A percentile compares a stretch with the other conserved stretches of the same genome.
Evolutionary conservation across 257 asterid genomes (phyloP).

Genomic region (Plantago major): DNA sequence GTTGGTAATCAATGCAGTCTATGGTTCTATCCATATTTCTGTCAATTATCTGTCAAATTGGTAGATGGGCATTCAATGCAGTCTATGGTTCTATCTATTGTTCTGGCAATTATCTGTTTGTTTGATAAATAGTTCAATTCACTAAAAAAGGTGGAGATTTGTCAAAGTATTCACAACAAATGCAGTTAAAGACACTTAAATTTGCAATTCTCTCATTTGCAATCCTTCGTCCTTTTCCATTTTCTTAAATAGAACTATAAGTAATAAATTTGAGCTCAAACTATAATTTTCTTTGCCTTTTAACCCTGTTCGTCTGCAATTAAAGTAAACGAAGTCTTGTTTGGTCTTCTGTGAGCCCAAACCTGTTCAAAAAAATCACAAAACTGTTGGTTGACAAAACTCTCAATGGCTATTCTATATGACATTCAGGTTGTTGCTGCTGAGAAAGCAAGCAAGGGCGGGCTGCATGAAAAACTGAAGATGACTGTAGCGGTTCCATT

Average conservation of each 20-base stretch:
- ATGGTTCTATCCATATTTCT: background rate
- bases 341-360: no score
- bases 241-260: background rate
- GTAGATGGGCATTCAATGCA: background rate
- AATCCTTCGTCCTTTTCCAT: background rate
- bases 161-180: background rate
- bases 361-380: no score
- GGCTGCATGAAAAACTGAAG: slow-evolving; percentile 79
- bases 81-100: background rate
- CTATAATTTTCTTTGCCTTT: background rate
- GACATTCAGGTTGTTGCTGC: slow-evolving; percentile 70
- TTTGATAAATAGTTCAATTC: slow-evolving; percentile 3
- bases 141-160: background rate
- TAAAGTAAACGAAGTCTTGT: no score
- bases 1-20: no score
- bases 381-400: no score
- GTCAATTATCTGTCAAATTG: background rate
- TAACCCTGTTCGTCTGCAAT: background rate
- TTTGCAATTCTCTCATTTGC: slow-evolving; percentile 3
- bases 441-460: slow-evolving; percentile 70
- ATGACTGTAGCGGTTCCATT: slow-evolving; percentile 96
- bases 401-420: background rate
- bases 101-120: background rate
- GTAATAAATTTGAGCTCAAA: background rate
- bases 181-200: background rate